phyloP scores from a whole-genome alignment of 2,329 filamentous ascomycete genomes.

The Ophiocordyceps polyrhachis-furcata region DNA sequence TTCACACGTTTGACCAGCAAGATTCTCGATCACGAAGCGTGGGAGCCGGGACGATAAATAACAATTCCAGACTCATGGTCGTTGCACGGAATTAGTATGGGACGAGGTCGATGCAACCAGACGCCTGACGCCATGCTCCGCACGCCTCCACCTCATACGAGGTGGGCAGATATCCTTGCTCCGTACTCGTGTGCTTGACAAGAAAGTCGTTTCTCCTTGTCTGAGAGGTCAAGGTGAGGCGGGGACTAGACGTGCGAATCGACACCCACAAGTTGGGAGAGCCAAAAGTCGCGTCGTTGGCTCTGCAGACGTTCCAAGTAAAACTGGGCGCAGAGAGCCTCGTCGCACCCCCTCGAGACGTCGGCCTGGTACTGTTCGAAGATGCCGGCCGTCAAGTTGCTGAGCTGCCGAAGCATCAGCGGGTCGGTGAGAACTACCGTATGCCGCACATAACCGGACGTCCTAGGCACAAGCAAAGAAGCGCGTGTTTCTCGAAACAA shows the following conservation, averaged over 20 bases:
- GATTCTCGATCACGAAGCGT: not conserved
- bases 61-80: not conserved
- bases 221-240: not conserved
- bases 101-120: not conserved
- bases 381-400: constrained; percentile 8
- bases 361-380: constrained; percentile 17
- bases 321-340: constrained; percentile 9
- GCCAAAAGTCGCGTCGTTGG: constrained; percentile 13
- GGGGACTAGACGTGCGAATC: not conserved
- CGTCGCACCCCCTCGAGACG: constrained; percentile 6
- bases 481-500: not conserved
- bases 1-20: not conserved
- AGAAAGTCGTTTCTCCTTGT: not conserved
- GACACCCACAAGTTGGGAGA: constrained; percentile 5
- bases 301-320: constrained; percentile 12
- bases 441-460: not conserved
- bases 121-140: not conserved
- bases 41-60: not conserved
- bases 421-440: constrained; percentile 10
- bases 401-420: constrained; percentile 8
- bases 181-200: not conserved
- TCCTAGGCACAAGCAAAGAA: not conserved
- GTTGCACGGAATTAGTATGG: not conserved
- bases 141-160: not conserved
- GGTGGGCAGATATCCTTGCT: not conserved